phyloP scores from a whole-genome alignment of 257 asterid genomes.

The Leptodermis oblonga region DNA sequence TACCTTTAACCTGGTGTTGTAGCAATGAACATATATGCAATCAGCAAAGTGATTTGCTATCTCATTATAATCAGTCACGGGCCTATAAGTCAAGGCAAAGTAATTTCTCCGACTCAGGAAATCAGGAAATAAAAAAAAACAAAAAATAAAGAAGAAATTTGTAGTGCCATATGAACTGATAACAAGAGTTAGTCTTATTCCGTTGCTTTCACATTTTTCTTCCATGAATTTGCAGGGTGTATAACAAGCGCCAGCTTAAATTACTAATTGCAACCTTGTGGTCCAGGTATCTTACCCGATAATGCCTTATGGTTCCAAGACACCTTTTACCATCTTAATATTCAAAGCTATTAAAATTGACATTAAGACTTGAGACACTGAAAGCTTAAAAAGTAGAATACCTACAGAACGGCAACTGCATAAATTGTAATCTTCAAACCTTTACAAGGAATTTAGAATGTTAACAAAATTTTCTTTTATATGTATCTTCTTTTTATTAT shows the following conservation, averaged over 20 bases:
- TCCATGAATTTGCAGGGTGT: background rate
- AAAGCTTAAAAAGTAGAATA: background rate
- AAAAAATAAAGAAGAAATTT: background rate
- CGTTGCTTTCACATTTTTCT: background rate
- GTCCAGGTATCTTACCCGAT: background rate
- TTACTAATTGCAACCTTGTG: background rate
- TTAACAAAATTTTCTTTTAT: background rate
- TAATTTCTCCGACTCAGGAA: conserved; percentile 10
- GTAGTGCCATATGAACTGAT: background rate
- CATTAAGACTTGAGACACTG: background rate
- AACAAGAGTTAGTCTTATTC: background rate
- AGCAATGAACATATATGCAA: conserved; percentile 70
- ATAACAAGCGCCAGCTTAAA: background rate
- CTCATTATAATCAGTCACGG: conserved; percentile 71
- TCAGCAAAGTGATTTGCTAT: conserved; percentile 80
- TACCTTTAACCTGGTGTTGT: conserved; percentile 72
- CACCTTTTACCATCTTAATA: background rate
- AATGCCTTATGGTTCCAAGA: background rate
- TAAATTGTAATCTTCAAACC: background rate
- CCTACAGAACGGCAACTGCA: background rate
- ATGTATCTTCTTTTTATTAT: background rate
- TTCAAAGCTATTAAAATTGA: background rate
- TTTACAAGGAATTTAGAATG: background rate
- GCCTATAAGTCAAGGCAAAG: conserved; percentile 45
- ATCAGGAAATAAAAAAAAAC: background rate